Evolutionary conservation across 169 alveolate genomes (phyloP).

Genomic region (Cyclospora cayetanensis): DNA sequence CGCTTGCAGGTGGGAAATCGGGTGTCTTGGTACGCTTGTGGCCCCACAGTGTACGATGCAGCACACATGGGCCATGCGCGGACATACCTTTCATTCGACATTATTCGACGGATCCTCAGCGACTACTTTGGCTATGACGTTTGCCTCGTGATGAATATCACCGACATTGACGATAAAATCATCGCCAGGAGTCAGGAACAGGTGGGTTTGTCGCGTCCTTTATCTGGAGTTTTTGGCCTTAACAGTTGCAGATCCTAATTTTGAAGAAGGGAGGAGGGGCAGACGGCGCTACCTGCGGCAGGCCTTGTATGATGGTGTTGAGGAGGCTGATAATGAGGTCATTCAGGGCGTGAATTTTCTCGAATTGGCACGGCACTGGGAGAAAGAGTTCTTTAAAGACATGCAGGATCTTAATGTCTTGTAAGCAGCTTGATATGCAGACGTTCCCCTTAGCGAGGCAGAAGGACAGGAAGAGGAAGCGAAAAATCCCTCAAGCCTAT

Average conservation of each 20-base stretch:
- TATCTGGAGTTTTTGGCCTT: too few relatives aligned
- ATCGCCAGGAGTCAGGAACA: conserved; percentile 85
- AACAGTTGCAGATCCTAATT: too few relatives aligned
- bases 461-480: too few relatives aligned
- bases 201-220: conserved; percentile 61
- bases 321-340: neutral
- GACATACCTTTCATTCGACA: conserved; percentile 96
- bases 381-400: conserved; percentile 53
- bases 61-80: conserved; percentile 99
- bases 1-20: conserved; percentile 1
- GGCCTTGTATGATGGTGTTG: too few relatives aligned
- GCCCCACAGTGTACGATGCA: conserved; percentile 97
- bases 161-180: conserved; percentile 99
- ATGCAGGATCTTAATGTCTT: conserved; percentile 57
- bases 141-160: conserved; percentile 95
- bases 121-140: conserved; percentile 97
- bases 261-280: too few relatives aligned
- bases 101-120: conserved; percentile 93
- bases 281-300: too few relatives aligned
- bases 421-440: too few relatives aligned
- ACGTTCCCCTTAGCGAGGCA: too few relatives aligned
- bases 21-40: conserved; percentile 78
- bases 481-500: too few relatives aligned
- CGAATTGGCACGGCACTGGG: conserved; percentile 69
- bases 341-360: conserved; percentile 63